Evolutionary conservation across 2,329 filamentous ascomycete genomes (phyloP).

Genomic region (Alternaria sp.): DNA sequence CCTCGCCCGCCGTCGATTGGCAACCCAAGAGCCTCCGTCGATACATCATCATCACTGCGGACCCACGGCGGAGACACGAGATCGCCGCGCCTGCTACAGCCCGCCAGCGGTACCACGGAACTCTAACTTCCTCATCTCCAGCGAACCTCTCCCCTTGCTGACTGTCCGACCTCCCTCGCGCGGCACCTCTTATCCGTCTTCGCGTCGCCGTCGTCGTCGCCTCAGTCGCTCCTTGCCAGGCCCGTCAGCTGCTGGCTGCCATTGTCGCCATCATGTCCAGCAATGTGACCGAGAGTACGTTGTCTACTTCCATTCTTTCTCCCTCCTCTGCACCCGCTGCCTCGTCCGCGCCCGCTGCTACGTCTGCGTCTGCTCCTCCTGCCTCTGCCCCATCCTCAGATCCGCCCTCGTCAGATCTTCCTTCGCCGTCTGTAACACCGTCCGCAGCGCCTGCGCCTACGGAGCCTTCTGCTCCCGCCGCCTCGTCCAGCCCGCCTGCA

Average conservation of each 20-base stretch:
- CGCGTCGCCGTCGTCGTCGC: neutral
- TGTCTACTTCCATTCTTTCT: slow-evolving; percentile 27
- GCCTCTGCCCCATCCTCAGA: slow-evolving; percentile 12
- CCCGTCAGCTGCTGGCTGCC: slow-evolving; percentile 13
- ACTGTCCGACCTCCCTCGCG: slow-evolving; percentile 4
- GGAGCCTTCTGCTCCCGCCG: slow-evolving; percentile 20
- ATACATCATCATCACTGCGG: slow-evolving; percentile 31
- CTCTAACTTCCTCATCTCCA: slow-evolving; percentile 25
- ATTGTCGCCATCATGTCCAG: slow-evolving; percentile 35
- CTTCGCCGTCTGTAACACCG: slow-evolving; percentile 27
- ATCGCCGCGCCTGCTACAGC: slow-evolving; percentile 15
- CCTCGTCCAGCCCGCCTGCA: slow-evolving; percentile 18
- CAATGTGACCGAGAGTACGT: slow-evolving; percentile 44
- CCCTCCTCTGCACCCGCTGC: slow-evolving; percentile 17
- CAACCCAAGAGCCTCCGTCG: slow-evolving; percentile 1
- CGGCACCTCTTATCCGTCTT: slow-evolving; percentile 3
- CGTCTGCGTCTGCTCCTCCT: slow-evolving; percentile 13
- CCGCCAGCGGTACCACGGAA: slow-evolving; percentile 12
- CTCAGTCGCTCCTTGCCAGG: slow-evolving; percentile 12
- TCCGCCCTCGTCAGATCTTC: slow-evolving; percentile 14
- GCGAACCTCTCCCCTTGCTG: slow-evolving; percentile 5
- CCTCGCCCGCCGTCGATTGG: slow-evolving; percentile 5
- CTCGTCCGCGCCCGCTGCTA: slow-evolving; percentile 16
- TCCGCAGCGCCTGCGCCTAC: slow-evolving; percentile 29
- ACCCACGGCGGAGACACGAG: slow-evolving; percentile 22